Conservation (phyloP, 2,329 filamentous ascomycete genomes). For the Calonectria honghensis region DNA sequence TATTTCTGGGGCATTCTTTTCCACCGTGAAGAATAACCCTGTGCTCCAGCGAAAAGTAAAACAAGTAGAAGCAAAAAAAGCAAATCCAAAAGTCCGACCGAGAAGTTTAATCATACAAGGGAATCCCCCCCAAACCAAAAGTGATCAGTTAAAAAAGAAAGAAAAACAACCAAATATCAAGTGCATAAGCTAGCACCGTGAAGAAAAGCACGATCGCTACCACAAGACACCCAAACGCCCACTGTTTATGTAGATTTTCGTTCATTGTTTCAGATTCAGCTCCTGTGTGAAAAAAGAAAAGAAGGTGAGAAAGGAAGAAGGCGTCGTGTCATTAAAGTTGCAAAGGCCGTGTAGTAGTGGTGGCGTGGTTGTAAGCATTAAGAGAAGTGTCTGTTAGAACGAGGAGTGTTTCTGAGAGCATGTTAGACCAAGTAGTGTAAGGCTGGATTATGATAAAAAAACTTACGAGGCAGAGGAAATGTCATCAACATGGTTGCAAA, state of each 20-base stretch:
- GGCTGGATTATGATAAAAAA: background rate
- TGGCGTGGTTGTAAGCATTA: slow-evolving; percentile 38
- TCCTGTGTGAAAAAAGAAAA: slow-evolving; percentile 31
- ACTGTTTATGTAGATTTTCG: slow-evolving; percentile 48
- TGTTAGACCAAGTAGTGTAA: slow-evolving; percentile 19
- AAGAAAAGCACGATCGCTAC: slow-evolving; percentile 34
- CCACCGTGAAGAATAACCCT: slow-evolving; percentile 36
- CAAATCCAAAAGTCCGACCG: slow-evolving; percentile 31
- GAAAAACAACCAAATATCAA: slow-evolving; percentile 41
- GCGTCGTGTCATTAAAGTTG: slow-evolving; percentile 53
- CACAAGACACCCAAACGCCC: slow-evolving; percentile 45
- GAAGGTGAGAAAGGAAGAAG: slow-evolving; percentile 28
- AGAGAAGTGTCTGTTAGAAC: slow-evolving; percentile 67
- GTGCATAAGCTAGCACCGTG: slow-evolving; percentile 30
- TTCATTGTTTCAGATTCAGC: slow-evolving; percentile 41
- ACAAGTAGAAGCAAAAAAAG: slow-evolving; percentile 28
- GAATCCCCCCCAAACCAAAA: slow-evolving; percentile 41
- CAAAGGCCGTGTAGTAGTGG: slow-evolving; percentile 33
- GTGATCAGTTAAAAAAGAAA: slow-evolving; percentile 39
- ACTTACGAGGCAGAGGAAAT: slow-evolving; percentile 75
- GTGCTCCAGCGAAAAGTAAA: slow-evolving; percentile 43
- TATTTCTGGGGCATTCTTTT: slow-evolving; percentile 35
- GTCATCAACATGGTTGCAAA: slow-evolving; percentile 92
- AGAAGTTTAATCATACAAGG: slow-evolving; percentile 62
- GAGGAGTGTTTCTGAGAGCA: slow-evolving; percentile 62